phyloP scores from a whole-genome alignment of 345 rosid species.

The Trapa incisa region DNA sequence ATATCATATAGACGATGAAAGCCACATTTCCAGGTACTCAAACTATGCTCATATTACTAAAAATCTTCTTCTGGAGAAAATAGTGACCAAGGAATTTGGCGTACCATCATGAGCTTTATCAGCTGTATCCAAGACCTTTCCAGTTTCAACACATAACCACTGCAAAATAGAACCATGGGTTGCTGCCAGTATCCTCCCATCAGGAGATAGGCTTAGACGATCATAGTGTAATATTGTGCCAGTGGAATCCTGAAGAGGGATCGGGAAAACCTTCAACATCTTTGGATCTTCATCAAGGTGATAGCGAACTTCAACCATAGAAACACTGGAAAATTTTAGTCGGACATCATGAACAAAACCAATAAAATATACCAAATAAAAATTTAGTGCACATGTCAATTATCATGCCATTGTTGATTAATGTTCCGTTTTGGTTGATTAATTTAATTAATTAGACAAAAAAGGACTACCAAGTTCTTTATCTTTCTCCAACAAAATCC shows the following conservation, averaged over 20 bases:
- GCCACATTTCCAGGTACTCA: background rate
- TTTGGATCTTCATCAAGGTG: conserved; percentile 98
- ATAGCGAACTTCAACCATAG: conserved; percentile 56
- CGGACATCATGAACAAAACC: background rate
- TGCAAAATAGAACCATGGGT: conserved; percentile 69
- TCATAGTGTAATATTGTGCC: conserved; percentile 69
- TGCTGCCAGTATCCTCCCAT: conserved; percentile 75
- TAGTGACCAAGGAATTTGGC: conserved; percentile 1
- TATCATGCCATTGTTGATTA: background rate
- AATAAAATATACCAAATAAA: background rate
- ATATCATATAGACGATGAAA: background rate
- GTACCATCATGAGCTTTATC: conserved; percentile 87
- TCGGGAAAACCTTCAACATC: conserved; percentile 74
- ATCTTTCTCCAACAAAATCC: background rate
- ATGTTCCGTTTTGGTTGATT: background rate
- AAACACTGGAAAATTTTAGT: conserved; percentile 12
- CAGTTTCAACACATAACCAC: conserved; percentile 80
- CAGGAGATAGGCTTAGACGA: conserved; percentile 72
- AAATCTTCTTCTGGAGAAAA: background rate
- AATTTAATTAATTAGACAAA: background rate
- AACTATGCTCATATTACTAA: background rate
- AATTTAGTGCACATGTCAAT: background rate
- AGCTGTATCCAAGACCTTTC: conserved; percentile 72
- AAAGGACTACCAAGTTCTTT: background rate
- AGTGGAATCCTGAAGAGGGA: conserved; percentile 53